Base-by-base conservation (phyloP, 257 asterid genomes). In the Jacaranda copaia region DNA sequence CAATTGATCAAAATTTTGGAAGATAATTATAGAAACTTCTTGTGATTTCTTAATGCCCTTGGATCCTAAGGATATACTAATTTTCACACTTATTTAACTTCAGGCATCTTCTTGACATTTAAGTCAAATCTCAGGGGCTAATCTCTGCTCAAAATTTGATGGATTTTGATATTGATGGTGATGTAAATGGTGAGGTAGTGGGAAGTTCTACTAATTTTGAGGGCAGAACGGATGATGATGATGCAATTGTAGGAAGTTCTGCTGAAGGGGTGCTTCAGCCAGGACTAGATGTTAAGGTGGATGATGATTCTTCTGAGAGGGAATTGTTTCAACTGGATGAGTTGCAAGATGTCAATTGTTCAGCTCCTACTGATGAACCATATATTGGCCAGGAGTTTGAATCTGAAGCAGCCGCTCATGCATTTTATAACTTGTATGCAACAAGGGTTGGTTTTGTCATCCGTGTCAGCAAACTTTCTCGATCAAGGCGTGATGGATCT, bases 381-480 rank as follows among this genome's bases (percentile, higher is more conserved):
- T 90, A 80, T 67, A 73, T 95, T 39, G 99, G 99, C 56, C 96
- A 85, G 82, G 98, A 96, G 85, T 93, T 96, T 72, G 98, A 93
- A 79, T 88, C 98, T 12, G 99, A 96, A 86, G 96, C 94, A 25
- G 95, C 90, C 16, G 99, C 98, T 49, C 98, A 93, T 79, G 94
- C 97, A 52, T 93, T 93, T 85, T 96, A 93, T 64, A 93, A 93
- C 83, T 80, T 92, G 5, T 93, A 93, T 74, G 98, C 99, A 19
- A 90, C 97, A 9, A 88, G 92, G 81, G 86, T 89, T 12, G 99
- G 99, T 53, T 96, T 93, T 25, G 83, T 96, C 61, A 88, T 96
- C 56, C 98, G 99, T 69, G 99, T 96, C 72, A 96, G 98, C 87
- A 96, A 96, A 90, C 97, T 96, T 55, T 96, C 99, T 49, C 94